Percentiles rank a stretch among this genome's conserved stretches.
Conservation (phyloP, 2,329 filamentous ascomycete genomes). For the Ophiocordyceps camponoti-rufipedis region DNA sequence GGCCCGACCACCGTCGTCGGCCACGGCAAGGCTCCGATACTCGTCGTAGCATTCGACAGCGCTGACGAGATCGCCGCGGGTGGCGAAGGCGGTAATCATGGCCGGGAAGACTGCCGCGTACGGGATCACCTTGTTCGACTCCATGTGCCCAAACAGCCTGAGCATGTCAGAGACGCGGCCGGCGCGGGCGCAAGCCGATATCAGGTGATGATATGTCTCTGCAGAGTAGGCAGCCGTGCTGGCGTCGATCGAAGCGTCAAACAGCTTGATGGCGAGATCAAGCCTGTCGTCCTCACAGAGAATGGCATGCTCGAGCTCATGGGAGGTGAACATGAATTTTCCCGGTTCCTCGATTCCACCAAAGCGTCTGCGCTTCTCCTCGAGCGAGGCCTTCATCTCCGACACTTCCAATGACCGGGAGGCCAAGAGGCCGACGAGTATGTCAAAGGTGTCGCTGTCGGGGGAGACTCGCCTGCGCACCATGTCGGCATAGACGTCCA, state of each 20-base stretch:
- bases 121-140: slow-evolving; percentile 53
- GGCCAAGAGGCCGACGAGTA: slow-evolving; percentile 67
- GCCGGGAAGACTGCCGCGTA: slow-evolving; percentile 69
- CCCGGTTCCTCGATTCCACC: slow-evolving; percentile 70
- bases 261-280: slow-evolving; percentile 68
- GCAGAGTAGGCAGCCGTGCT: slow-evolving; percentile 52
- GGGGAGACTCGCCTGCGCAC: slow-evolving; percentile 66
- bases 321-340: slow-evolving; percentile 76
- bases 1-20: slow-evolving; percentile 56
- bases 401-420: slow-evolving; percentile 64
- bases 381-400: slow-evolving; percentile 51
- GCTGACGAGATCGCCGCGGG: slow-evolving; percentile 61
- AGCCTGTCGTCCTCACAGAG: slow-evolving; percentile 76
- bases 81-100: slow-evolving; percentile 90
- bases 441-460: slow-evolving; percentile 73
- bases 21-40: slow-evolving; percentile 77
- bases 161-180: slow-evolving; percentile 80
- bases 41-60: slow-evolving; percentile 93
- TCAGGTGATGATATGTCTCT: slow-evolving; percentile 69
- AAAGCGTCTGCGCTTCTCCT: slow-evolving; percentile 69
- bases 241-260: slow-evolving; percentile 53
- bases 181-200: slow-evolving; percentile 70
- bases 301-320: slow-evolving; percentile 73
- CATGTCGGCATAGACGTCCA: slow-evolving; percentile 96
- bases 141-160: slow-evolving; percentile 81